Percentiles rank a stretch among this genome's conserved stretches.
Evolutionary conservation across 2,329 filamentous ascomycete genomes (phyloP).

Genomic region (Fusarium hainanense): DNA sequence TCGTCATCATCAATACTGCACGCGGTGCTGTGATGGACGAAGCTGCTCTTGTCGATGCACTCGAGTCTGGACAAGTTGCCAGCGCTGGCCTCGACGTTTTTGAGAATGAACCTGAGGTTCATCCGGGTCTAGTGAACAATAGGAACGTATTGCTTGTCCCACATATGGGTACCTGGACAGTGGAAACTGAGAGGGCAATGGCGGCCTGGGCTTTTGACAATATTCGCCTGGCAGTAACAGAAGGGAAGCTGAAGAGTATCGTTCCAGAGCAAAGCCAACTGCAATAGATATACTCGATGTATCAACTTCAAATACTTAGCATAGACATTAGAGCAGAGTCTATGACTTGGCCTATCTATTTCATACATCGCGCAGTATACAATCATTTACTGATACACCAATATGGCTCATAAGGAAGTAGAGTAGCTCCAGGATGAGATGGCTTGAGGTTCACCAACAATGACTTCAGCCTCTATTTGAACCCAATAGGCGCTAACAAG

Average conservation of each 20-base stretch:
- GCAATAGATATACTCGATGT: constrained; percentile 10
- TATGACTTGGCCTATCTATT: too few species aligned
- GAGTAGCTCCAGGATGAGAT: background rate
- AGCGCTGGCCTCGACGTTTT: constrained; percentile 83
- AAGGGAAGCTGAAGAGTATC: constrained; percentile 71
- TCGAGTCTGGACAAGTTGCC: constrained; percentile 75
- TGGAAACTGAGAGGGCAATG: constrained; percentile 74
- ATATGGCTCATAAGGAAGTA: background rate
- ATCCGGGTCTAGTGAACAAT: constrained; percentile 77
- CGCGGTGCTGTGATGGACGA: constrained; percentile 87
- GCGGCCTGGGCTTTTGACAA: constrained; percentile 82
- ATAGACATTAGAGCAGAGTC: background rate
- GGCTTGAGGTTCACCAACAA: background rate
- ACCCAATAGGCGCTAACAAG: background rate
- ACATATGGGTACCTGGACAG: constrained; percentile 87
- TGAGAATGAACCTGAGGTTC: constrained; percentile 81
- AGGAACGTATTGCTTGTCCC: constrained; percentile 79
- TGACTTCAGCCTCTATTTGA: background rate
- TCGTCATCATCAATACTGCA: constrained; percentile 85
- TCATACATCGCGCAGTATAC: background rate
- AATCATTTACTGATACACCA: too few species aligned
- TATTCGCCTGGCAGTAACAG: constrained; percentile 69
- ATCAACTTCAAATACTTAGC: background rate
- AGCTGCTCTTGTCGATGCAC: constrained; percentile 77
- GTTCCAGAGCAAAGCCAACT: constrained; percentile 74